Base-by-base conservation (phyloP, 1,284 basidiomycete species). In the Apiotrichum brassicae region DNA sequence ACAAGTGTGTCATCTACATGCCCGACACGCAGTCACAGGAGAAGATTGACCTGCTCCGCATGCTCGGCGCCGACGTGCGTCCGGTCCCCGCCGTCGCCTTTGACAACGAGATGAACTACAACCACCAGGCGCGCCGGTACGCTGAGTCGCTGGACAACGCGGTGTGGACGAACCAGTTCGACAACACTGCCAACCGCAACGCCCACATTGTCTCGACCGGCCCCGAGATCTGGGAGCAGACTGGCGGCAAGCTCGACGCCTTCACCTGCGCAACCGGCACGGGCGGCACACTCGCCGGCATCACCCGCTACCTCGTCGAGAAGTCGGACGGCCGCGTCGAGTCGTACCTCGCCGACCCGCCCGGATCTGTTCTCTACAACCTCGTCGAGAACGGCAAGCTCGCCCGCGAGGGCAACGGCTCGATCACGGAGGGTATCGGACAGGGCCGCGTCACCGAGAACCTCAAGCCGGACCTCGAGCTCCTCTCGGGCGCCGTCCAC, bases 1-100 rank as follows among this genome's bases (percentile, higher is more conserved):
- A 98, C 78, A 87, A 85, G 71, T 97, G 94, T 68, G 93, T 98
- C n/a, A 98, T 98, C 68, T 98, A 91, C 81, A 97, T 98, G 94
- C 94, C 94, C 43, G 81, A 97, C 74, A 90, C 85, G 2, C 92
- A 95, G 80, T 88, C 85, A 68, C 91, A 94, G 76, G 94, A 98
- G 68, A 98, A 98, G 77, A 97, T 98, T 57, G 93, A 98, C 73
- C 82, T 98, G 36, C 77, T 98, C 44, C 83, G 86, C 51, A 95
- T 98, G 92, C 82, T 98, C 20, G 93, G 93, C 24, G 94, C 93
- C 8, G 92, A 97, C 64, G 94, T 98, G 23, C 78, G 90, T 64
- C 88, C 94, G 34, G 94, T 98, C 2, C 91, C 93, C 14, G 94
- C 93, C 4, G 94, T 98, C 30, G 85, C 94, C 3, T 98, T 89